Conservation (phyloP, 2,329 filamentous ascomycete species). For the Drechslerella dactyloides region DNA sequence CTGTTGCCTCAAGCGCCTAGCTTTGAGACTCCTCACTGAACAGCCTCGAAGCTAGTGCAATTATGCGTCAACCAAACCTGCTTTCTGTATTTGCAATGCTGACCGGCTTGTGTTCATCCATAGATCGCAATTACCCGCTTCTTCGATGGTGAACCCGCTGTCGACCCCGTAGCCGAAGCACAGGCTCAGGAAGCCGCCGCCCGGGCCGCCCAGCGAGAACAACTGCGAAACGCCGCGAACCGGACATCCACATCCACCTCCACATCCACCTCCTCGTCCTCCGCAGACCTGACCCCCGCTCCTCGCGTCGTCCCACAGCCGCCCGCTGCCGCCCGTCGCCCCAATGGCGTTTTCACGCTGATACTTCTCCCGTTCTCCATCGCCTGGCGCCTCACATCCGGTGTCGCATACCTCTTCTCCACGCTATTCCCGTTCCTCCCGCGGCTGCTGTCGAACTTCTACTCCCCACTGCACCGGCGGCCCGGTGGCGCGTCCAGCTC, state of each 20-base stretch:
- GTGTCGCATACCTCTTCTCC: constrained; percentile 76
- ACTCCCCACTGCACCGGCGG: constrained; percentile 49
- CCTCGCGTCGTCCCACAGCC: constrained; percentile 83
- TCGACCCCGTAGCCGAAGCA: constrained; percentile 77
- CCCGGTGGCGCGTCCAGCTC: constrained; percentile 3
- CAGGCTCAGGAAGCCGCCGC: constrained; percentile 69
- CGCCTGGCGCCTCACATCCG: constrained; percentile 72
- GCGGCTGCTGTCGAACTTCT: constrained; percentile 63
- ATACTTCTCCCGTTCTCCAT: constrained; percentile 82
- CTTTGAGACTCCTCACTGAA: too few species aligned
- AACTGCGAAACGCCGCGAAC: constrained; percentile 56
- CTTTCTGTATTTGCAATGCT: too few species aligned
- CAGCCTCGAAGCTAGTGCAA: too few species aligned
- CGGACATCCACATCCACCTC: constrained; percentile 56
- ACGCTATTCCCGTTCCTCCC: constrained; percentile 78
- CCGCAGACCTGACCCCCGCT: constrained; percentile 68
- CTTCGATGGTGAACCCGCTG: constrained; percentile 88
- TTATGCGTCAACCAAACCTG: too few species aligned
- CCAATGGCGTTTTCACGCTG: constrained; percentile 77
- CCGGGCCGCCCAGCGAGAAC: constrained; percentile 59
- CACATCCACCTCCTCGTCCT: constrained; percentile 54
- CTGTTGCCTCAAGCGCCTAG: too few species aligned
- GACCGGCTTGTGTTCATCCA: too few species aligned
- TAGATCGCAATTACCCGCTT: constrained; percentile 96
- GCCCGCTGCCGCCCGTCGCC: constrained; percentile 69